Conservation (phyloP, 202 grass and related monocot genomes). For the Carex sylvatica region DNA sequence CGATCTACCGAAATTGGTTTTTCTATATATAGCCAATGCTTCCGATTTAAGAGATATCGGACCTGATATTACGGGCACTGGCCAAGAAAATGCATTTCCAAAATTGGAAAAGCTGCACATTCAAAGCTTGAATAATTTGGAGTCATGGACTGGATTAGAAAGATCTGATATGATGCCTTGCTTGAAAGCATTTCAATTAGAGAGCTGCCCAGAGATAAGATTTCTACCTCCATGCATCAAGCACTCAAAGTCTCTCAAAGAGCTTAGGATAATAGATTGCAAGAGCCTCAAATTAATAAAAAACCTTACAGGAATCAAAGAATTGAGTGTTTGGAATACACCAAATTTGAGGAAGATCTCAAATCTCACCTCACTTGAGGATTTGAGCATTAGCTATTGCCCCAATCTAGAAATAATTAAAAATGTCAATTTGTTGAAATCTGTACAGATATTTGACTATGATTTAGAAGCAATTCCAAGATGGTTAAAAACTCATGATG, state of each 20-base stretch:
- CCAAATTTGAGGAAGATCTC: constrained; percentile 55
- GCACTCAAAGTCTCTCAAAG: constrained; percentile 37
- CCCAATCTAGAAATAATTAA: constrained; percentile 39
- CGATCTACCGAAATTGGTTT: constrained; percentile 49
- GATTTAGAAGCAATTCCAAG: constrained; percentile 50
- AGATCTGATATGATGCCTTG: constrained; percentile 37
- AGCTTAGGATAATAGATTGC: constrained; percentile 57
- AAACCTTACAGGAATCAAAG: constrained; percentile 42
- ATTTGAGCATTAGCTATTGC: constrained; percentile 56
- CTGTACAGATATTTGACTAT: constrained; percentile 58
- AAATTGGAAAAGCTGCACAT: constrained; percentile 61
- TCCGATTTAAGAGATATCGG: constrained; percentile 37
- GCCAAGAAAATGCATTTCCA: constrained; percentile 47
- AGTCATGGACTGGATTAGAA: constrained; percentile 50
- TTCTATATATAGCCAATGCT: constrained; percentile 42
- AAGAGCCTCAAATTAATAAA: constrained; percentile 43
- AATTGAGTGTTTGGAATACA: constrained; percentile 51
- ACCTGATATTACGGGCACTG: constrained; percentile 37
- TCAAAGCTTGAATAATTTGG: constrained; percentile 46
- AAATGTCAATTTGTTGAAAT: constrained; percentile 32
- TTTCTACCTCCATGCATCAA: constrained; percentile 49
- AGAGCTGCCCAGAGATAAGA: constrained; percentile 57
- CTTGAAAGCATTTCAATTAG: constrained; percentile 60
- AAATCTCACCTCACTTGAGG: constrained; percentile 51
- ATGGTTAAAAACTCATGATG: constrained; percentile 45